Conservation (phyloP, 495 filamentous ascomycete species). For the Hypoxylon subgilvum region DNA sequence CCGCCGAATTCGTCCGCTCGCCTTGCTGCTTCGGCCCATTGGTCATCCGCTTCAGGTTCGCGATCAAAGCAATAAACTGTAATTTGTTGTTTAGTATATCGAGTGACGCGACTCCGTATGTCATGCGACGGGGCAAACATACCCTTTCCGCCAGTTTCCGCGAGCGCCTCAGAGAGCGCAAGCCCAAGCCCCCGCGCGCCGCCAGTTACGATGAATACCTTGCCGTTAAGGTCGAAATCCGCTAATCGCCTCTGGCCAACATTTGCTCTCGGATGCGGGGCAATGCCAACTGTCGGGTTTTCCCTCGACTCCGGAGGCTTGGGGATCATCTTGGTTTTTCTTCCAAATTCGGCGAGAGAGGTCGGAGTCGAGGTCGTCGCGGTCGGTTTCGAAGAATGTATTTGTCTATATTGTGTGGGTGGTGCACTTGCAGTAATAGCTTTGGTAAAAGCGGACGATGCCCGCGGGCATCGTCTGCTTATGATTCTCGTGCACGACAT, state of each 20-base stretch:
- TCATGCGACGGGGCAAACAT: slow-evolving; percentile 15
- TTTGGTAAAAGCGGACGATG: slow-evolving; percentile 8
- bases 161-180: slow-evolving; percentile 70
- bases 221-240: slow-evolving; percentile 61
- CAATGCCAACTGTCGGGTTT: slow-evolving; percentile 32
- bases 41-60: slow-evolving; percentile 52
- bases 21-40: slow-evolving; percentile 57
- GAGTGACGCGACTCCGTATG: background rate
- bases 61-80: slow-evolving; percentile 71
- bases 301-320: slow-evolving; percentile 30
- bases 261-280: slow-evolving; percentile 14
- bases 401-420: slow-evolving; percentile 16
- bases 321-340: slow-evolving; percentile 6
- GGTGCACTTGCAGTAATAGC: background rate
- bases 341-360: slow-evolving; percentile 8
- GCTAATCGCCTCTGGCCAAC: slow-evolving; percentile 40
- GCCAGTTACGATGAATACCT: slow-evolving; percentile 68
- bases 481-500: slow-evolving; percentile 13
- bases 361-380: slow-evolving; percentile 8
- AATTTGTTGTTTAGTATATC: background rate
- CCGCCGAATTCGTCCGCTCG: slow-evolving; percentile 60
- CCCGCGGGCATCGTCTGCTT: slow-evolving; percentile 3
- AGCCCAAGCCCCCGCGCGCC: slow-evolving; percentile 69
- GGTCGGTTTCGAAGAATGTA: slow-evolving; percentile 15
- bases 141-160: slow-evolving; percentile 73